These are phyloP conservation scores for Lepidium campestre DNA, from an alignment of 441 rosid species.

Conservation along the genomic window DNA sequence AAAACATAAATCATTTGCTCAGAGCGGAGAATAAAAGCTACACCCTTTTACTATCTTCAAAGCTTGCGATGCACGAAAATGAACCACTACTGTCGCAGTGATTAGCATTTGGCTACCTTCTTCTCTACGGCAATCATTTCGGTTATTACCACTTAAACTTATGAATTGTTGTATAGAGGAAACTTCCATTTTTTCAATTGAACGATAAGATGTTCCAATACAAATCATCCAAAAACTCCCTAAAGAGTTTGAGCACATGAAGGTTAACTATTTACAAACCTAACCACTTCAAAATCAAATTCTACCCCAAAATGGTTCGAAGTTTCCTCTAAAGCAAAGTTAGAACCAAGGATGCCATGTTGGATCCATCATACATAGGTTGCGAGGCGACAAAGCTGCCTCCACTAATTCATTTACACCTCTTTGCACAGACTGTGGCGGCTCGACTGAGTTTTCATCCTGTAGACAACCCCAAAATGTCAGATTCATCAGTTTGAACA, in stretches of 20 bases:
- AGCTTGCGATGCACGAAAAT: background rate
- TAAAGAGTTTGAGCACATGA: conserved; percentile 1
- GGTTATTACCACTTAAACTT: background rate
- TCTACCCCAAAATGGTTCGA: conserved; percentile 6
- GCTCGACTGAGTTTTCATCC: conserved; percentile 83
- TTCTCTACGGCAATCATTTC: background rate
- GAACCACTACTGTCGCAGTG: background rate
- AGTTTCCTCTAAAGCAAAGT: conserved; percentile 1
- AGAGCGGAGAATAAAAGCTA: too few relatives aligned
- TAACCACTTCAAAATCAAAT: conserved; percentile 14
- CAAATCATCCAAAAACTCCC: background rate
- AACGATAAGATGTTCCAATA: background rate
- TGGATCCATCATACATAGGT: conserved; percentile 98
- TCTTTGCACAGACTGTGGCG: conserved; percentile 86
- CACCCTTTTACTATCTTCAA: background rate
- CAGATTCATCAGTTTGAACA: background rate
- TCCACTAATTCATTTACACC: conserved; percentile 84
- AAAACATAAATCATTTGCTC: background rate
- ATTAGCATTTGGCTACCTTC: background rate
- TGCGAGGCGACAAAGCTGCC: conserved; percentile 80
- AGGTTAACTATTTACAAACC: conserved; percentile 23
- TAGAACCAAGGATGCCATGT: conserved; percentile 99
- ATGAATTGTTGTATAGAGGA: background rate
- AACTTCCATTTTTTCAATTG: background rate
- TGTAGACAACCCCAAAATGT: conserved; percentile 16